Base-by-base conservation (phyloP, 2,329 filamentous ascomycete genomes). In the Didymella glomerata region DNA sequence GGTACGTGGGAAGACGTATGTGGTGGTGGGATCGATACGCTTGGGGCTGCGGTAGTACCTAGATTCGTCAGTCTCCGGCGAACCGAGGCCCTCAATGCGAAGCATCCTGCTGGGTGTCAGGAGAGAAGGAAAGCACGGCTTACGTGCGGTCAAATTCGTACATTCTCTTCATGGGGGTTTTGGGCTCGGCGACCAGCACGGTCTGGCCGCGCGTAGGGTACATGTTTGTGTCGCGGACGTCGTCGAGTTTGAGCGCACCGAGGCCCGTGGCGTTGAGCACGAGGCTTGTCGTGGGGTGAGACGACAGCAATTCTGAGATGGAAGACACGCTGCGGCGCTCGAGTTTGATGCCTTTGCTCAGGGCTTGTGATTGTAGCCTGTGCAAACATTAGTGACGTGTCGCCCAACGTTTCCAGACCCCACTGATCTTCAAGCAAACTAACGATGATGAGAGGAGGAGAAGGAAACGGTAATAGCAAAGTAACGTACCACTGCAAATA, bases 201-300 rank as follows among this genome's bases (percentile, higher is more conserved):
- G 91, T 88, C 78, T 98, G 94, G 1, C 93, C 94, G 2, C 95
- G 87, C 0, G 77, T 78, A 1, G 95, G 94, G 55, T 88, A 84
- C 65, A 98, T 83, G 4, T 84, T 85, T 48, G 80, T 78, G 72
- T 98, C 94, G 73, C 85, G 81, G 0, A 98, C 93, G 40, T 95
- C 95, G n/a, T 90, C 91, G 1, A 98, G 86, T 52, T 84, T 86
- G 42, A 85, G 84, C 0, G 93, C 89, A 10, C 90, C 86, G 5
- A 98, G 81, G 0, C 93, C 95, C 0, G 93, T 93, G 67, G 91
- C 91, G 74, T 98, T 98, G 66, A 98, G 80, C 1, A 97, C 80
- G 2, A 96, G 77, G 63, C 91, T 86, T 1, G 88, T 88, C 0
- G 81, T 79, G 60, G 87, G 83, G 69, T 90, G 87, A 36, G 87